Conservation (phyloP, 139 green algal species). For the Auxenochlorella protothecoides region DNA sequence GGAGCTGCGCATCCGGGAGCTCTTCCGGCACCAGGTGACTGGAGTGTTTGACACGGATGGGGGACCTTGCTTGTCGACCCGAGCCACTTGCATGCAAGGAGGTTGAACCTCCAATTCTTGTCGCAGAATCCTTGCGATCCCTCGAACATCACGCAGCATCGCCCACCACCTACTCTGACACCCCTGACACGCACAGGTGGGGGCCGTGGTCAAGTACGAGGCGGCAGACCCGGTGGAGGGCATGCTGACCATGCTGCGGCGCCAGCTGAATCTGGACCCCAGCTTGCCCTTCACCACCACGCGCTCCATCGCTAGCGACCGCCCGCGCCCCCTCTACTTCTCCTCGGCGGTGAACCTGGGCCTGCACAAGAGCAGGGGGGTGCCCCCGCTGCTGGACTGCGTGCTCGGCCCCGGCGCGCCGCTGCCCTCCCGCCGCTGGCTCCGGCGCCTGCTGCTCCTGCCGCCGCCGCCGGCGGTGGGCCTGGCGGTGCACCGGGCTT, state of each 20-base stretch:
- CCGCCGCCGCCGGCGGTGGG: conserved; percentile 31
- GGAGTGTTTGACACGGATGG: too few species aligned
- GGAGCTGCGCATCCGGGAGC: conserved; percentile 18
- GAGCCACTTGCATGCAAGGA: too few species aligned
- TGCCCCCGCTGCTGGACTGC: conserved; percentile 50
- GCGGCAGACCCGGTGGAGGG: conserved; percentile 26
- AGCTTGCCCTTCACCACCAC: conserved; percentile 14
- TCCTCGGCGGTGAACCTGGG: conserved; percentile 64
- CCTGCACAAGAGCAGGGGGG: conserved; percentile 42
- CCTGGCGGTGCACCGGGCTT: conserved; percentile 18
- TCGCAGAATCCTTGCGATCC: too few species aligned
- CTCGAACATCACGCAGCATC: too few species aligned
- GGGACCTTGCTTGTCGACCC: too few species aligned
- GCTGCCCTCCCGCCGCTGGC: conserved; percentile 18
- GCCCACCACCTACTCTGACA: too few species aligned
- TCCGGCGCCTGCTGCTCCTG: conserved; percentile 41
- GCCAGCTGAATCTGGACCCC: conserved; percentile 17
- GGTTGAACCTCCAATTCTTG: too few species aligned
- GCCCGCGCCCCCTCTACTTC: conserved; percentile 55
- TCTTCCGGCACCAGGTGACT: conserved; percentile 18
- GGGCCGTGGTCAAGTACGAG: conserved; percentile 24
- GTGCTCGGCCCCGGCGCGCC: conserved; percentile 22
- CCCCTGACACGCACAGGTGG: conserved; percentile 6
- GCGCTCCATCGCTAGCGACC: conserved; percentile 8
- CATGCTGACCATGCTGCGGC: conserved; percentile 20